Evolutionary conservation across 345 rosid genomes (phyloP).

Genomic region (Erodium maritimum): DNA sequence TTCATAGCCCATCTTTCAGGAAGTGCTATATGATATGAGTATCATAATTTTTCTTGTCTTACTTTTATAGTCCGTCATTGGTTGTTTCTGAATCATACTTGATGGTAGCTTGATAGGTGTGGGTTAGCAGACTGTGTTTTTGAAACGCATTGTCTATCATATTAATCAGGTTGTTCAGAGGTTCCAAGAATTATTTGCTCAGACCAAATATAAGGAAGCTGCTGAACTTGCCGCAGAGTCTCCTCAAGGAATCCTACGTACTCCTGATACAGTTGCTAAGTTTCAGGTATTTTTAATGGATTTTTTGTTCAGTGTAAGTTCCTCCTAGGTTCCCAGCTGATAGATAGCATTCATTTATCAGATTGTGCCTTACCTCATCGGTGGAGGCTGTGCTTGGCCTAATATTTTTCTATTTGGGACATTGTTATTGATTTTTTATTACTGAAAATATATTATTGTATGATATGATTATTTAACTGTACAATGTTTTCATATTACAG

Average conservation of each 20-base stretch:
- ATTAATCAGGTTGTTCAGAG: constrained; percentile 80
- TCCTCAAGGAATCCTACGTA: constrained; percentile 92
- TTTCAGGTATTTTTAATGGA: constrained; percentile 56
- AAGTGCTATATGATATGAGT: background rate
- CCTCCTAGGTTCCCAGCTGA: background rate
- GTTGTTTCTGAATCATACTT: background rate
- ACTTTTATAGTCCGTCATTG: background rate
- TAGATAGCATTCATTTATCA: background rate
- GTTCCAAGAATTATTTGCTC: constrained; percentile 94
- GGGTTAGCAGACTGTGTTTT: background rate
- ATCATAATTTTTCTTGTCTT: background rate
- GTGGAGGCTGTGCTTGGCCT: background rate
- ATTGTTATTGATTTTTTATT: too few species aligned
- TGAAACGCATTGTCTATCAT: background rate
- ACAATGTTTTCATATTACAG: constrained; percentile 23
- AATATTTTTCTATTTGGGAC: background rate
- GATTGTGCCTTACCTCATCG: background rate
- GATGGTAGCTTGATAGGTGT: background rate
- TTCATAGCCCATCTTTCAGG: background rate
- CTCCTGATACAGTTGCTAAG: constrained; percentile 94
- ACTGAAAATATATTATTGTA: background rate
- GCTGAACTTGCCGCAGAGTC: constrained; percentile 99
- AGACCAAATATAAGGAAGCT: constrained; percentile 96
- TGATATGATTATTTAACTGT: background rate
- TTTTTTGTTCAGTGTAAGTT: constrained; percentile 4